phyloP scores from a whole-genome alignment of 2,329 filamentous ascomycete genomes.

The Epichloe gansuensis region DNA sequence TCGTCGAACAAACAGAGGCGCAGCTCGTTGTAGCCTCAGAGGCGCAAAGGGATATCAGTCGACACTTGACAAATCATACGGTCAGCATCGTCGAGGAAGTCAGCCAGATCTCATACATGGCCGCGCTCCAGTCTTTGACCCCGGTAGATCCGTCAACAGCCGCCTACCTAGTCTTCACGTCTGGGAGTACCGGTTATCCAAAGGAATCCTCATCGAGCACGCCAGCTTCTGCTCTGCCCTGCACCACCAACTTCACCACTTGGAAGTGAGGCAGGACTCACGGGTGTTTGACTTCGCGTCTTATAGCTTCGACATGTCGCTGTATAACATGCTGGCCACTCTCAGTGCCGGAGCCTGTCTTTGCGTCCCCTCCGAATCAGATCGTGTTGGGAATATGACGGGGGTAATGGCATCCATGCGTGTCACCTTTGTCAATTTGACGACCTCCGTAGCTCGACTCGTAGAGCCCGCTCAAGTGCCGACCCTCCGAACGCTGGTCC shows the following conservation, averaged over 20 bases:
- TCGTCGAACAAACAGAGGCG: constrained; percentile 4
- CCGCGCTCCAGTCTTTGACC: neutral
- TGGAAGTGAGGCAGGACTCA: neutral
- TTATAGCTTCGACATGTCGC: constrained; percentile 4
- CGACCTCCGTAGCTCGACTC: no score
- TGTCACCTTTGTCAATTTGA: no score
- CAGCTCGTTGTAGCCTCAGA: constrained; percentile 5
- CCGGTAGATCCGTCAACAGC: neutral
- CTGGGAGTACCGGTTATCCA: constrained; percentile 11
- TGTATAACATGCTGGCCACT: constrained; percentile 1
- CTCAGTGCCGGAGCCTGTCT: constrained; percentile 4
- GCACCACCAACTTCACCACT: neutral
- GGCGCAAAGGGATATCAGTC: neutral
- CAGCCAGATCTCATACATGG: no score
- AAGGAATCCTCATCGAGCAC: constrained; percentile 9
- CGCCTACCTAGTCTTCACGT: constrained; percentile 8
- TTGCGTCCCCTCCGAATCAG: neutral
- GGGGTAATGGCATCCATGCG: no score
- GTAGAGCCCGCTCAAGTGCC: no score
- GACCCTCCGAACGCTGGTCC: no score
- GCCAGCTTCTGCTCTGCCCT: constrained; percentile 1
- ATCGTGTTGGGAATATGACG: neutral
- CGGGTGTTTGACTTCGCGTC: constrained; percentile 5
- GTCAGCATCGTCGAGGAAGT: neutral
- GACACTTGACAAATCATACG: neutral